Conservation (phyloP, 2,329 filamentous ascomycete species). For the Didymella sp. region DNA sequence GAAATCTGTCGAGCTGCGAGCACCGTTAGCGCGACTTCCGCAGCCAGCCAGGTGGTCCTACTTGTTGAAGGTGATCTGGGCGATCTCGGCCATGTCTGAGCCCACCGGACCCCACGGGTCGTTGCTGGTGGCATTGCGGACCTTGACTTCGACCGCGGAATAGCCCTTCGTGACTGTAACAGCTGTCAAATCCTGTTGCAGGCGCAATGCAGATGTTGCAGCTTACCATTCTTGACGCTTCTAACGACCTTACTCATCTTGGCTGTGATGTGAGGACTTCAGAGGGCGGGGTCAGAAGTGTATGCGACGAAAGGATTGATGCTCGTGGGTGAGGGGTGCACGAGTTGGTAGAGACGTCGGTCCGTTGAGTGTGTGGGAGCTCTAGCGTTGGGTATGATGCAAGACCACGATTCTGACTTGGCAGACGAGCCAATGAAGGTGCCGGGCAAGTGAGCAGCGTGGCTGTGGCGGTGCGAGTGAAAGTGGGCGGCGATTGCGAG, state of each 20-base stretch:
- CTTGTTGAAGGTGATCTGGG: constrained; percentile 97
- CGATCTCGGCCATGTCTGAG: constrained; percentile 98
- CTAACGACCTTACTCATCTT: constrained; percentile 96
- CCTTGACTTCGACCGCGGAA: constrained; percentile 94
- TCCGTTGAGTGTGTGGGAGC: constrained; percentile 18
- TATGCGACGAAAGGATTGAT: constrained; percentile 19
- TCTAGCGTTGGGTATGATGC: constrained; percentile 25
- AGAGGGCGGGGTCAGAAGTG: constrained; percentile 3
- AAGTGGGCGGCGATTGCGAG: constrained; percentile 7
- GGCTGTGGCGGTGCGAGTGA: constrained; percentile 17
- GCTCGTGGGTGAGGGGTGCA: constrained; percentile 9
- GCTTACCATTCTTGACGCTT: constrained; percentile 73
- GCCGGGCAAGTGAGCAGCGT: constrained; percentile 13
- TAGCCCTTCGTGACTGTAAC: constrained; percentile 89
- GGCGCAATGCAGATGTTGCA: constrained; percentile 4
- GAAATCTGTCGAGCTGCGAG: constrained; percentile 84
- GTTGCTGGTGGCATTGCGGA: constrained; percentile 83
- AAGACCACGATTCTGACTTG: constrained; percentile 19
- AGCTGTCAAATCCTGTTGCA: constrained; percentile 5
- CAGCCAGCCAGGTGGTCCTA: constrained; percentile 57
- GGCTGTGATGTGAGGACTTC: constrained; percentile 15
- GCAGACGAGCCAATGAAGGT: constrained; percentile 17
- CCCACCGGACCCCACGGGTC: constrained; percentile 98
- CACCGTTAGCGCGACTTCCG: constrained; percentile 35
- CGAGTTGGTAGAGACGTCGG: constrained; percentile 11